A percentile compares a stretch with the other conserved stretches of the same genome.
Evolutionary conservation across 148 eudicot species (phyloP).

Genomic region (Chenopodium berlandieri): DNA sequence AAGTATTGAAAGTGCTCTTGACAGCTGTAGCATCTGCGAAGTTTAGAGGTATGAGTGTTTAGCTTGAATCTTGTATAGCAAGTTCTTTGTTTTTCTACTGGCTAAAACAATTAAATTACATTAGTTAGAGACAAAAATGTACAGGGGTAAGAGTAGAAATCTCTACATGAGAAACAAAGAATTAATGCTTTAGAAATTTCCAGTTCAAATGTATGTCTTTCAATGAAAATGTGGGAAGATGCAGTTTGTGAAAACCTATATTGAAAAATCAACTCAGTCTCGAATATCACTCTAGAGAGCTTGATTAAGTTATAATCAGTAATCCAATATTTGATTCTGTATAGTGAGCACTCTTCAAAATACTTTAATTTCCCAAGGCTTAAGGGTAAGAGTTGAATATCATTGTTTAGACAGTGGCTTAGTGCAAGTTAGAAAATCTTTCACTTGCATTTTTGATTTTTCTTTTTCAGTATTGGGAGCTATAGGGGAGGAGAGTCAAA

Average conservation of each 20-base stretch:
- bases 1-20: slow-evolving; percentile 94
- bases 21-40: slow-evolving; percentile 94
- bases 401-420: too few relatives aligned
- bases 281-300: neutral
- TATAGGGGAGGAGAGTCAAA: neutral
- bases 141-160: neutral
- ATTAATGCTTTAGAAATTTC: neutral
- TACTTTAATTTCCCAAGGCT: too few relatives aligned
- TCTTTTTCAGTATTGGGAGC: too few relatives aligned
- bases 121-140: neutral
- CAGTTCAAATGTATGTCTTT: neutral
- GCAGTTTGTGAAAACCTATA: neutral
- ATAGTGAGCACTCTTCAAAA: too few relatives aligned
- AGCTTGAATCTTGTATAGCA: neutral
- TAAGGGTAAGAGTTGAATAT: too few relatives aligned
- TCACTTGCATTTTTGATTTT: too few relatives aligned
- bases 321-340: neutral
- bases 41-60: slow-evolving; percentile 64
- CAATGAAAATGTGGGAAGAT: neutral
- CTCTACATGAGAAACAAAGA: neutral
- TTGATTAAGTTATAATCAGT: neutral
- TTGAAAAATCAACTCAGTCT: too few relatives aligned
- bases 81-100: neutral
- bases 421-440: too few relatives aligned
- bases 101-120: neutral